Evolutionary conservation across 1,284 basidiomycete species (phyloP).

Genomic region (Vanrija sp.): DNA sequence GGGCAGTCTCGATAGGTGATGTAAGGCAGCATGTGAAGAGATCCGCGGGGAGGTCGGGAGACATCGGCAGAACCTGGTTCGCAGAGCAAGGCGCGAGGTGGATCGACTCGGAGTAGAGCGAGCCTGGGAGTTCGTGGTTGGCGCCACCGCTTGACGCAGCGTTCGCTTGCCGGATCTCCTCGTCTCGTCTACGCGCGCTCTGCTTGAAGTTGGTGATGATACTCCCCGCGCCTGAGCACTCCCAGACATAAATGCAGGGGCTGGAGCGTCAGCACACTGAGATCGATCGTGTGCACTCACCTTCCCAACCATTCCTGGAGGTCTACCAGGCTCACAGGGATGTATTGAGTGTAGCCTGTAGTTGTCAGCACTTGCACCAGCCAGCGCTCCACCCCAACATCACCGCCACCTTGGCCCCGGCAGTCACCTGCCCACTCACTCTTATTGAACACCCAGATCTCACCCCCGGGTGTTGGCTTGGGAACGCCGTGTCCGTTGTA

Average conservation of each 20-base stretch:
- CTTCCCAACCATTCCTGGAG: slow-evolving; percentile 81
- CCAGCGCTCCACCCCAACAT: background rate
- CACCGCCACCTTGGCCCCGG: too few relatives aligned
- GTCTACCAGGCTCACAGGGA: slow-evolving; percentile 90
- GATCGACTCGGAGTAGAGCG: slow-evolving; percentile 81
- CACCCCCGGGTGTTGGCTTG: slow-evolving; percentile 91
- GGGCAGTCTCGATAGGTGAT: slow-evolving; percentile 94
- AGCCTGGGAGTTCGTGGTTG: slow-evolving; percentile 54
- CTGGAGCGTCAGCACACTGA: slow-evolving; percentile 48
- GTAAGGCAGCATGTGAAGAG: slow-evolving; percentile 97
- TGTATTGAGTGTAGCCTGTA: slow-evolving; percentile 88
- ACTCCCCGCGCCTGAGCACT: slow-evolving; percentile 93
- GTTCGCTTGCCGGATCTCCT: slow-evolving; percentile 54
- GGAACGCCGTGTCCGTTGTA: slow-evolving; percentile 99
- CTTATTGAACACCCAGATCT: slow-evolving; percentile 98
- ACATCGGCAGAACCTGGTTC: slow-evolving; percentile 88
- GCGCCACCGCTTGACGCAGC: slow-evolving; percentile 19
- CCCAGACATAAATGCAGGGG: slow-evolving; percentile 97
- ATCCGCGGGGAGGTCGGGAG: slow-evolving; percentile 93
- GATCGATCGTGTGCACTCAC: slow-evolving; percentile 22
- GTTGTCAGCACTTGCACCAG: slow-evolving; percentile 3
- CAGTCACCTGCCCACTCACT: slow-evolving; percentile 43
- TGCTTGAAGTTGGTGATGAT: slow-evolving; percentile 86
- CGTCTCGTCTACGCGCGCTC: slow-evolving; percentile 79
- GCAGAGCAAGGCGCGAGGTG: slow-evolving; percentile 93